Percentiles rank a stretch among this genome's conserved stretches.
Conservation (phyloP, 163 green algal genomes). For the Chlorella variabilis region DNA sequence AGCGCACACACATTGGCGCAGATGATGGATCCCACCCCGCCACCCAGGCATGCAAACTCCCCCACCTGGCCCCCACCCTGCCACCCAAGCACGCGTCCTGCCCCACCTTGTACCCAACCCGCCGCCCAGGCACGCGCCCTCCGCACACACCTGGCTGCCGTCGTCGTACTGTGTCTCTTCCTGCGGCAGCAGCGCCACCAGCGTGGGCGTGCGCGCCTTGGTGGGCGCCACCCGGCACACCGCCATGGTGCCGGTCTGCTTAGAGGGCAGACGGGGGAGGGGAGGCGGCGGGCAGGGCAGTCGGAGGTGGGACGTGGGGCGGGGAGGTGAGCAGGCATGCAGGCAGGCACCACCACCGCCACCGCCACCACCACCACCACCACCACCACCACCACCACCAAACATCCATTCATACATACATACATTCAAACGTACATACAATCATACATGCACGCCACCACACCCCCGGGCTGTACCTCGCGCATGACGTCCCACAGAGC, state of each 20-base stretch:
- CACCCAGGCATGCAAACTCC: background rate
- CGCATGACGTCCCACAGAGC: constrained; percentile 56
- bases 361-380: too few species aligned
- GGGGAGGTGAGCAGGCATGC: too few species aligned
- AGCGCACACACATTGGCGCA: too few species aligned
- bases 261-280: background rate
- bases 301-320: background rate
- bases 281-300: background rate
- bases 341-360: background rate
- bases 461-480: background rate
- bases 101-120: background rate
- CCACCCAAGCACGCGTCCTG: background rate
- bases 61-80: background rate
- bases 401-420: background rate
- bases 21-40: too few species aligned
- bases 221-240: constrained; percentile 26
- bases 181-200: constrained; percentile 63
- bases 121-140: background rate
- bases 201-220: constrained; percentile 28
- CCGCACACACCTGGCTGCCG: constrained; percentile 51
- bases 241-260: constrained; percentile 19
- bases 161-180: constrained; percentile 51
- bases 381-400: background rate
- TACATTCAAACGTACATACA: background rate
- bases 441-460: background rate